Percentiles rank a stretch among this genome's conserved stretches.
These are phyloP conservation scores for Hymenoscyphus occultus DNA, from an alignment of 2,329 filamentous ascomycete genomes.

Conservation along the genomic window DNA sequence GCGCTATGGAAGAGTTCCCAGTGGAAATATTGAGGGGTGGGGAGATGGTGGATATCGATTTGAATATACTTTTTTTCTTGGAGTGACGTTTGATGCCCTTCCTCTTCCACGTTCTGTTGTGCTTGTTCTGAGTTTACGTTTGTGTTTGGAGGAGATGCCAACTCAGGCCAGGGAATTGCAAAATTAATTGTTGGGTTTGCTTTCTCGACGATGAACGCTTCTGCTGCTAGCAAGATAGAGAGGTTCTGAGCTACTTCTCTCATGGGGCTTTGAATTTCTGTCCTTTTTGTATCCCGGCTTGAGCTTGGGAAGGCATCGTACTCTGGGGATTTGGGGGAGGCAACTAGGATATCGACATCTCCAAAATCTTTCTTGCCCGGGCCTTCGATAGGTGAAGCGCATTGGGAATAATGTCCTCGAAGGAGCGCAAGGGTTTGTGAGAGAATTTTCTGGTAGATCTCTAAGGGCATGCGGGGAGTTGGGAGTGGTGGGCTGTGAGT, in stretches of 20 bases:
- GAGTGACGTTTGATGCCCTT: neutral
- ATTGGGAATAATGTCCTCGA: slow-evolving; percentile 49
- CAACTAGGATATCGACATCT: slow-evolving; percentile 70
- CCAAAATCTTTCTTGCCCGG: slow-evolving; percentile 67
- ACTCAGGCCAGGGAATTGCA: slow-evolving; percentile 53
- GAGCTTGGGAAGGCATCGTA: slow-evolving; percentile 12
- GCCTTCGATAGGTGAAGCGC: slow-evolving; percentile 62
- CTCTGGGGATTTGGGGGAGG: slow-evolving; percentile 30
- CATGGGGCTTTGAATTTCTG: slow-evolving; percentile 36
- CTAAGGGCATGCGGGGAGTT: slow-evolving; percentile 63
- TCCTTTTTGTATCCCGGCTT: neutral
- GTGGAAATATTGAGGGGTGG: slow-evolving; percentile 42
- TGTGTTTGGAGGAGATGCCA: slow-evolving; percentile 2
- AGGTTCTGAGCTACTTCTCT: slow-evolving; percentile 11
- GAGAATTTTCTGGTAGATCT: slow-evolving; percentile 54
- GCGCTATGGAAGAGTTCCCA: slow-evolving; percentile 68
- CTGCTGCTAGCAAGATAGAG: slow-evolving; percentile 45
- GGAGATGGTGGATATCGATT: slow-evolving; percentile 62
- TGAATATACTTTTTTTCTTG: slow-evolving; percentile 52
- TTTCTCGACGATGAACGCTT: slow-evolving; percentile 36
- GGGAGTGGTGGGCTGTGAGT: slow-evolving; percentile 45
- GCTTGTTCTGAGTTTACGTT: neutral
- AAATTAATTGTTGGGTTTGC: slow-evolving; percentile 42
- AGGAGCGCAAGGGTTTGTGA: slow-evolving; percentile 46
- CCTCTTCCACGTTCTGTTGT: neutral